Conservation (phyloP, 2,329 filamentous ascomycete species). For the Rachicladosporium sp. region DNA sequence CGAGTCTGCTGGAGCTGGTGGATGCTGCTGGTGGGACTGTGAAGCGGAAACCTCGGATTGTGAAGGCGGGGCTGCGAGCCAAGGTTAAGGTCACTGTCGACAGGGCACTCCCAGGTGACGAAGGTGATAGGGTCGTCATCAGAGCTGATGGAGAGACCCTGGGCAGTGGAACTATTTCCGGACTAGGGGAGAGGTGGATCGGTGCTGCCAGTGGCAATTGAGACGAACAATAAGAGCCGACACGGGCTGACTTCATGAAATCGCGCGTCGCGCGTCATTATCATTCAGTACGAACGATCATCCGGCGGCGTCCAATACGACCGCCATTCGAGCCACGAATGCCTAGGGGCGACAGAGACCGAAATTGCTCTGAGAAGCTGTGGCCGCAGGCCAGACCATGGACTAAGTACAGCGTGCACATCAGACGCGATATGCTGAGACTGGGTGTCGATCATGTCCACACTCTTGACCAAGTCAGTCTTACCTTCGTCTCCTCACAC, state of each 20-base stretch:
- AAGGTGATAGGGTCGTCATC: constrained; percentile 67
- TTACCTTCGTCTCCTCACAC: no score
- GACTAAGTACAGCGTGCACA: no score
- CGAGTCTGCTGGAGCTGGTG: constrained; percentile 57
- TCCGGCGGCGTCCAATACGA: no score
- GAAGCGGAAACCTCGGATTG: constrained; percentile 75
- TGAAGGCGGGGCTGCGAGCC: constrained; percentile 67
- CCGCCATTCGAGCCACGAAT: no score
- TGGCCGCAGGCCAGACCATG: no score
- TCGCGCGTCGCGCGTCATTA: constrained; percentile 1
- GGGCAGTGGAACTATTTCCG: constrained; percentile 56
- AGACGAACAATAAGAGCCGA: constrained; percentile 34
- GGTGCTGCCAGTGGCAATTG: no score
- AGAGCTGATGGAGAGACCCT: constrained; percentile 71
- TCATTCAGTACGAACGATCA: no score
- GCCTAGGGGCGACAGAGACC: no score
- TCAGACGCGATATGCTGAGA: background rate
- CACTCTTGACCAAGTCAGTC: background rate
- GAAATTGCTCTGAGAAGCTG: no score
- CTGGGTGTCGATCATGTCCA: background rate
- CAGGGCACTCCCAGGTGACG: constrained; percentile 64
- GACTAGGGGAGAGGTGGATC: no score
- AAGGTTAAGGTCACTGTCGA: constrained; percentile 49
- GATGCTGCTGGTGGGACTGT: constrained; percentile 61
- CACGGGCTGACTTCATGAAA: no score